Base-by-base conservation (phyloP, 1,139 yeast species). In the Yamadazyma atmosphaerica region DNA sequence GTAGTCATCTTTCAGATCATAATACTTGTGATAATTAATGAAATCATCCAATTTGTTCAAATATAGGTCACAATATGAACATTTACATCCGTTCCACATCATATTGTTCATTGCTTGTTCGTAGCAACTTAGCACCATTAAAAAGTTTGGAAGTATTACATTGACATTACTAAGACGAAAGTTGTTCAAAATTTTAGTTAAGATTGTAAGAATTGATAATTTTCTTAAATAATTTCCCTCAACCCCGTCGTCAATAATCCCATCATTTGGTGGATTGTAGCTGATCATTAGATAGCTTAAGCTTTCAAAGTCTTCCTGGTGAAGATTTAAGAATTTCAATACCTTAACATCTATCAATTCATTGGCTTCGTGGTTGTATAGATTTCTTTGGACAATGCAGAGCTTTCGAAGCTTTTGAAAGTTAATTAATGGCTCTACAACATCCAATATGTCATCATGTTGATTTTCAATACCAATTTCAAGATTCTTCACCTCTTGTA, bases 21-120 rank as follows among this genome's bases (percentile, higher is more conserved):
- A 81, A 52, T 79, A 81, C 39, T 78, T 78, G 50, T 85, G 92
- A 38, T 74, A 71, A 71, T 81, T 71, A 37, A 83, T 55, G 46
- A 69, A 83, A 14, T 73, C 66, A 49, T 85, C 94, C 35, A 81
- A 63, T 10, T 71, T 46, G 0, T 69, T 70, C 19, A 84, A 58
- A 38, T 72, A 72, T 26, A 60, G 56, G 3, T 52, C 51, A 51
- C 94, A 84, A 45, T 72, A 76, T 0, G 47, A 44, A 54, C 94
- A 84, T 38, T 72, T 72, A 56, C 92, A 84, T 0, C 90, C 90
- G 54, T 83, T 84, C 89, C 90, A 85, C 30, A 85, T 56, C 38
- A 84, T 47, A 44, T 81, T 83, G 39, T 86, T 82, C 60, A 81
- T 79, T 7, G 83, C 60, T 41, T 81, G 82, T 47, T 84, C 92